Evolutionary conservation across 2,329 filamentous ascomycete species (phyloP), one percentile per base, ranked within the genome.

Genomic region (Tothia fuscella): DNA sequence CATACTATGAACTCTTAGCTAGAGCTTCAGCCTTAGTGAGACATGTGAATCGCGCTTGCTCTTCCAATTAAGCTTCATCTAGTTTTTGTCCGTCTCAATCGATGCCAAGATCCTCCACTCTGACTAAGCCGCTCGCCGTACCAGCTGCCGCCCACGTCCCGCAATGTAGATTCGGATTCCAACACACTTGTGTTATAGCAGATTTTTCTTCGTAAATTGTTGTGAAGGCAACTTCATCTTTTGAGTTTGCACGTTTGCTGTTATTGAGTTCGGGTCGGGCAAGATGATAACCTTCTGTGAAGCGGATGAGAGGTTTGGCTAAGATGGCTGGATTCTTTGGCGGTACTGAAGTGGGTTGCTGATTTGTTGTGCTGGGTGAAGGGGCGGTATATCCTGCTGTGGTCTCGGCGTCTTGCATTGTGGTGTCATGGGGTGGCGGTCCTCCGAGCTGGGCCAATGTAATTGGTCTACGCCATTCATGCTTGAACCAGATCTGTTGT

Each of bases 401-500:
- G 22, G 33, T 6, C 16, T n/a, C 4, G 3, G 5, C 9, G 7
- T 25, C 34, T 6, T 25, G 34, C 21, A 24, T 2, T 10, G 20
- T 14, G 10, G 16, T 19, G 6, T 24, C 21, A 32, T 12, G 20
- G 10, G 12, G 24, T 12, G 40, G 14, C 4, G 20, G 13, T 5
- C 19, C 39, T 20, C 20, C 17, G 31, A 9, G 9, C 20, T 7
- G 16, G 7, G 9, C 20, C 7, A 9, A 9, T 38, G 24, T 24
- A 10, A 46, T 33, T 16, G 35, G 44, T 9, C 53, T 48, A 16
- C 64, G 52, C 71, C 72, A 79, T 42, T 76, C 71, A 49, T 77
- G 72, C 19, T 60, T 54, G 48, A 77, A 77, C 69, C 74, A 75
- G 5, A 59, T 66, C 47, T 74, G 70, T 44, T 73, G 64, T 60